Evolutionary conservation across 2,329 filamentous ascomycete genomes (phyloP), one percentile per base, ranked within the genome.

Genomic region (Stachybotrys chartarum): DNA sequence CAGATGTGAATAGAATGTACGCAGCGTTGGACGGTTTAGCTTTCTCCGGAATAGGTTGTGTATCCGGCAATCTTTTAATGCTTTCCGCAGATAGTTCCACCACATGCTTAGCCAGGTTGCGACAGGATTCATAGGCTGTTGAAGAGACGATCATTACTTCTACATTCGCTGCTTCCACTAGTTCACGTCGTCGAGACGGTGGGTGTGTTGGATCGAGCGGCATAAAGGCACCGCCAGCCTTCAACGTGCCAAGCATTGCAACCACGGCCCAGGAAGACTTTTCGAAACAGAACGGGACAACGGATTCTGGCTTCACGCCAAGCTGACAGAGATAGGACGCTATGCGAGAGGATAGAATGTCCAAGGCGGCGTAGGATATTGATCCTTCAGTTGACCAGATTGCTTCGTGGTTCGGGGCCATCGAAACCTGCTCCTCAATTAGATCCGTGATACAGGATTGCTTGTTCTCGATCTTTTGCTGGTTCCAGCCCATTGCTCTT

Each of bases 271-370:
- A 57, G 8, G n/a, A 44, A 6, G 57, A 59, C 32, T 60, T 60
- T 6, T 60, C 54, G 30, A 59, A 57, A 35, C 54, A 58, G 12
- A 60, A n/a, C 2, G 55, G 58, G 7, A 60, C 54, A 18, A 55
- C 6, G 7, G 30, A 47, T 45, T 66, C 66, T 2, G 60, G 59
- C 3, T 56, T 48, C 24, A 73, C 59, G 53, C 49, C 49, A 39
- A 12, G 24, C 16, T n/a, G 24, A 3, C 18, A 17, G 11, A 51
- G 49, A 2, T 51, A 14, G 7, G 16, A 14, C 11, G 49, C 49
- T 16, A 51, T 18, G 8, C 24, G 18, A 8, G 55, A 30, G 7
- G 57, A 48, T 11, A 63, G 45, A 6, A 59, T 57, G 30, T 52
- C 30, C 7, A 51, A 3, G 6, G 24, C 3, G 16, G 6, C 18